phyloP scores from a whole-genome alignment of 2,329 filamentous ascomycete species.

The Fusarium guadeloupense region DNA sequence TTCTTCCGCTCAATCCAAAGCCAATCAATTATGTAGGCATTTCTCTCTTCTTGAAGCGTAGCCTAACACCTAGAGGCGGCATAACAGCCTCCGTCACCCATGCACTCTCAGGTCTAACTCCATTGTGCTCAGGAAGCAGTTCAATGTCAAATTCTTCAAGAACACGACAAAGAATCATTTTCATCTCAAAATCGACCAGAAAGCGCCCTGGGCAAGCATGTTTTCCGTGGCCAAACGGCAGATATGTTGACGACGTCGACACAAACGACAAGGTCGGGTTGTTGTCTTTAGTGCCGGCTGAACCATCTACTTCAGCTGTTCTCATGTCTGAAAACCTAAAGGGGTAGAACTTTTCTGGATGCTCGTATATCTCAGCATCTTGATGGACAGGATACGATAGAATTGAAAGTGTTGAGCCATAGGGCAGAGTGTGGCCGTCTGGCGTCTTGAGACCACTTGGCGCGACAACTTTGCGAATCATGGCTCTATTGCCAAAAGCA shows the following conservation, averaged over 20 bases:
- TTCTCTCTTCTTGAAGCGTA: slow-evolving; percentile 24
- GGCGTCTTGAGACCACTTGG: slow-evolving; percentile 44
- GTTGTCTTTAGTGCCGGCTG: slow-evolving; percentile 3
- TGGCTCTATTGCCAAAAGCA: slow-evolving; percentile 43
- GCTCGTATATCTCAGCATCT: slow-evolving; percentile 45
- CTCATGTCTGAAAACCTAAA: slow-evolving; percentile 53
- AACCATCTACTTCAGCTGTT: slow-evolving; percentile 14
- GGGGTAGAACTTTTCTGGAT: slow-evolving; percentile 51
- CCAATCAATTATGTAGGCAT: not conserved
- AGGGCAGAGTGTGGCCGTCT: slow-evolving; percentile 46
- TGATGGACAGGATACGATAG: slow-evolving; percentile 45
- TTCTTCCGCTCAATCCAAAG: not conserved
- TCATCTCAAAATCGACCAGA: slow-evolving; percentile 45
- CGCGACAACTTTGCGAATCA: slow-evolving; percentile 43
- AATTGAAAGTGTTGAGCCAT: slow-evolving; percentile 47
- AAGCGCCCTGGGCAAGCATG: slow-evolving; percentile 48
- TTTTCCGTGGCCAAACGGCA: slow-evolving; percentile 50
- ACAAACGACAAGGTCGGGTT: slow-evolving; percentile 17
- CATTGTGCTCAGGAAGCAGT: slow-evolving; percentile 33
- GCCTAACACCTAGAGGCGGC: slow-evolving; percentile 30
- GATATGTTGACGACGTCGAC: slow-evolving; percentile 31
- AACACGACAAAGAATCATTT: slow-evolving; percentile 43
- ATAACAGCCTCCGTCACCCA: slow-evolving; percentile 37
- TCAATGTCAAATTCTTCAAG: slow-evolving; percentile 31
- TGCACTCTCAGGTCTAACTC: slow-evolving; percentile 27